phyloP scores from a whole-genome alignment of 2,329 filamentous ascomycete genomes.

The Coniochaeta pulveracea region DNA sequence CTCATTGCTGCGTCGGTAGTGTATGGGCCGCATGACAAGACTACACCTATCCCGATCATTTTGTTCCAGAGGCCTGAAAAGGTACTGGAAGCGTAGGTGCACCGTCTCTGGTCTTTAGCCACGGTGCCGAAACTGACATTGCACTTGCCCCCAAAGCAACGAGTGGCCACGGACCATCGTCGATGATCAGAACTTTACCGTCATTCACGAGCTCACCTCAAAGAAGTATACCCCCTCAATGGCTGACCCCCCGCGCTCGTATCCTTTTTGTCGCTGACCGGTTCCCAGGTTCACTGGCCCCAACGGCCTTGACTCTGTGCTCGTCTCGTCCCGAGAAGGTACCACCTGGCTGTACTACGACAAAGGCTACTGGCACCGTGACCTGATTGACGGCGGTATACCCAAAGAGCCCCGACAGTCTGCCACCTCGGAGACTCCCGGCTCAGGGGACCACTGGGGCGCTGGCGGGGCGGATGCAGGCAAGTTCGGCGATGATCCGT shows the following conservation, averaged over 20 bases:
- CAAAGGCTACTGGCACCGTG: not conserved
- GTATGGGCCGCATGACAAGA: constrained; percentile 2
- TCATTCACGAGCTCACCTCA: constrained; percentile 1
- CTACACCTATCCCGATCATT: constrained; percentile 1
- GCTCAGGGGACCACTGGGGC: constrained; percentile 1
- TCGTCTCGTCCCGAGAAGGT: constrained; percentile 2
- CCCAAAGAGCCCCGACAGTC: constrained; percentile 2
- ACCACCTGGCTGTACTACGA: constrained; percentile 4
- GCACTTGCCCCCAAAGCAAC: too few relatives aligned
- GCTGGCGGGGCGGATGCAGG: not conserved
- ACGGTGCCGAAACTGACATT: too few relatives aligned
- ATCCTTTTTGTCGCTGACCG: too few relatives aligned
- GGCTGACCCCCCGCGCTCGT: too few relatives aligned
- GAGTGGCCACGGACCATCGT: constrained; percentile 1
- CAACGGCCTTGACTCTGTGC: not conserved
- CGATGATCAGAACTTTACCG: constrained; percentile 2
- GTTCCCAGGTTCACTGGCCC: not conserved
- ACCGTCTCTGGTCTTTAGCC: too few relatives aligned
- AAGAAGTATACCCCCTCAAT: too few relatives aligned
- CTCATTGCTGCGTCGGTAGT: constrained; percentile 1
- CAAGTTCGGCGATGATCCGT: not conserved
- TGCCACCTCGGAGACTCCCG: not conserved
- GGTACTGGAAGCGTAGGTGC: constrained; percentile 2
- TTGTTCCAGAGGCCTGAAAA: constrained; percentile 1
- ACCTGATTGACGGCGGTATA: not conserved